phyloP scores from a whole-genome alignment of 805 yeast species.

The Saturnispora galanensis region DNA sequence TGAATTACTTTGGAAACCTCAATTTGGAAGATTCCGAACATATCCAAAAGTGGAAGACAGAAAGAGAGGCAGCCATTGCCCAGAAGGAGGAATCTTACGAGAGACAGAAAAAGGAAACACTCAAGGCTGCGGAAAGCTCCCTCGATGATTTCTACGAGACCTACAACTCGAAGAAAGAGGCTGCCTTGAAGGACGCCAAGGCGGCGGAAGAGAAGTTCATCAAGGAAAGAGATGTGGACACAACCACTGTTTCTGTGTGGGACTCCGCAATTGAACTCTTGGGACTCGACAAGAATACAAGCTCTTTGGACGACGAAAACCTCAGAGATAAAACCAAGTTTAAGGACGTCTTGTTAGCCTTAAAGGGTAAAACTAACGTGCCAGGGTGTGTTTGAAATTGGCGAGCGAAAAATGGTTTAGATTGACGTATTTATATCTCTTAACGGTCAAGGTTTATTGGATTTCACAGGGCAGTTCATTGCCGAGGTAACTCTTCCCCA shows the following conservation, averaged over 20 bases:
- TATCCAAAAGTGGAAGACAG: slow-evolving; percentile 69
- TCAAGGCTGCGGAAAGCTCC: slow-evolving; percentile 68
- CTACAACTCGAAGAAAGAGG: slow-evolving; percentile 76
- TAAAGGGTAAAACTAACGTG: slow-evolving; percentile 43
- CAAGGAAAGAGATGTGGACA: slow-evolving; percentile 61
- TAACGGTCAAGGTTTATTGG: too few relatives aligned
- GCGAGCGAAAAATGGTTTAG: not conserved
- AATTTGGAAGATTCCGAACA: slow-evolving; percentile 45
- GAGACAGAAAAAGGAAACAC: slow-evolving; percentile 53
- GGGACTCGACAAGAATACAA: slow-evolving; percentile 26
- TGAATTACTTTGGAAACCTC: slow-evolving; percentile 30
- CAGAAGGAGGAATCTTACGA: slow-evolving; percentile 68
- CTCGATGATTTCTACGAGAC: slow-evolving; percentile 89
- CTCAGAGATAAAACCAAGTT: slow-evolving; percentile 45
- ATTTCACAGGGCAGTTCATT: too few relatives aligned
- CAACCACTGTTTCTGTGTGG: slow-evolving; percentile 43
- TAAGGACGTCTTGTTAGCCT: slow-evolving; percentile 39
- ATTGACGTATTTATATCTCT: too few relatives aligned
- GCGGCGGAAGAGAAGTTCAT: slow-evolving; percentile 63
- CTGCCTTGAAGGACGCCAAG: slow-evolving; percentile 50
- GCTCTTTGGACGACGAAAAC: slow-evolving; percentile 23
- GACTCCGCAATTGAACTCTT: slow-evolving; percentile 44
- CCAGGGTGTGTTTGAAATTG: slow-evolving; percentile 36
- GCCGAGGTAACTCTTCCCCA: too few relatives aligned
- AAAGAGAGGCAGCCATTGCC: slow-evolving; percentile 66